These are phyloP conservation scores for Marasmius tenuissimus DNA, from an alignment of 1,284 basidiomycete species.

Conservation along the genomic window DNA sequence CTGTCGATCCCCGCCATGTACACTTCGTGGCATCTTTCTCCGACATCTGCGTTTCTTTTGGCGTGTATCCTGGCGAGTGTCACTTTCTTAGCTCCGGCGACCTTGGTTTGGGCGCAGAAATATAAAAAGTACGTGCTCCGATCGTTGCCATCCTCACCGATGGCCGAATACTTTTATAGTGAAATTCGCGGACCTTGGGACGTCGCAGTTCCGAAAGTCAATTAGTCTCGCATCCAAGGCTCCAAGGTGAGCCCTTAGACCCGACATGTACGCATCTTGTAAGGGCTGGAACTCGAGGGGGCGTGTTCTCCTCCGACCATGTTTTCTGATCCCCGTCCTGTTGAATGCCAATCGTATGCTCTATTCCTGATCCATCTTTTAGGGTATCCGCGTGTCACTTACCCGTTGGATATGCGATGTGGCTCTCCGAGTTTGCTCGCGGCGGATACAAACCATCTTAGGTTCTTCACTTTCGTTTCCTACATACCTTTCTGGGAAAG, in stretches of 20 bases:
- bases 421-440: neutral
- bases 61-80: constrained; percentile 51
- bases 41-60: constrained; percentile 51
- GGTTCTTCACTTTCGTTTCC: neutral
- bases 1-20: constrained; percentile 48
- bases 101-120: constrained; percentile 79
- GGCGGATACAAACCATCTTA: neutral
- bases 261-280: neutral
- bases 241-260: neutral
- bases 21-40: constrained; percentile 54
- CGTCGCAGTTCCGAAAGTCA: constrained; percentile 61
- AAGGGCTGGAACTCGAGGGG: neutral
- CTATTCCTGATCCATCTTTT: neutral
- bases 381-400: neutral
- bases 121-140: constrained; percentile 70
- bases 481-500: neutral
- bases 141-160: constrained; percentile 1
- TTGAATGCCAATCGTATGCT: neutral
- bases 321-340: too few relatives aligned
- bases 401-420: neutral
- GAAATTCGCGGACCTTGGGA: constrained; percentile 66
- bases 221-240: constrained; percentile 28
- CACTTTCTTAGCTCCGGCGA: constrained; percentile 68
- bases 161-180: constrained; percentile 22
- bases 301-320: neutral